Base-by-base conservation (phyloP, 2,329 filamentous ascomycete species). In the Trichophyton rubrum region DNA sequence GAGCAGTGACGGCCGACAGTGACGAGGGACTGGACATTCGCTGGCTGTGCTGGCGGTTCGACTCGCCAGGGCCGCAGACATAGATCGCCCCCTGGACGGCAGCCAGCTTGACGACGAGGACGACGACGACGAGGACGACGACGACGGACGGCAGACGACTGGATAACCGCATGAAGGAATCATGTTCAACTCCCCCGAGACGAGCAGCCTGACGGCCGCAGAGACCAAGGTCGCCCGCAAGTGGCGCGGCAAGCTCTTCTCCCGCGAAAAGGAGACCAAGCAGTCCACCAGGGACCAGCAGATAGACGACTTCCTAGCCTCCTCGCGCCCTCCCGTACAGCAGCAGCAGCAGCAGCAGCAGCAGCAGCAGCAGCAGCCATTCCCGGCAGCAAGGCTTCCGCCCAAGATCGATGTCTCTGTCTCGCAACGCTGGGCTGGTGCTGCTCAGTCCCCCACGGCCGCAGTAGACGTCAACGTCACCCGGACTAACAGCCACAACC, bases 261-360 rank as follows among this genome's bases (percentile, higher is more conserved):
- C 70, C 43, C 73, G 74, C 59, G 75, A 76, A 49, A 75, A 74
- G 65, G 68, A 66, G 38, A 68, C 65, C 59, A 67, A 68, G 58
- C 63, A 64, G 41, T 17, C 47, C 56, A 72, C 72, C 60, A 70
- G 77, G 47, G 72, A 78, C 62, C 71, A 74, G 59, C 74, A 75
- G 64, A 77, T 85, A 60, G 77, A 78, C 70, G 82, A 81, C 68
- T 85, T 85, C 70, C 75, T 85, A 61, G 77, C 79, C 58, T 79
- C 78, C 20, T 59, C 61, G 9, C 61, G 59, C n/a, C 35, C 55
- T n/a, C 33, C 59, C 64, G 22, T 40, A 22, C 49, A 45, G 27
- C 40, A 53, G 3, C 24, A 27, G 5, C 45, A 47, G 24, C 58
- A 64, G 53, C 64, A 65, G 15, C 64, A 63, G 59, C 55, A 17